phyloP scores from a whole-genome alignment of 73 alveolate species.

The Loxodes magnus region DNA sequence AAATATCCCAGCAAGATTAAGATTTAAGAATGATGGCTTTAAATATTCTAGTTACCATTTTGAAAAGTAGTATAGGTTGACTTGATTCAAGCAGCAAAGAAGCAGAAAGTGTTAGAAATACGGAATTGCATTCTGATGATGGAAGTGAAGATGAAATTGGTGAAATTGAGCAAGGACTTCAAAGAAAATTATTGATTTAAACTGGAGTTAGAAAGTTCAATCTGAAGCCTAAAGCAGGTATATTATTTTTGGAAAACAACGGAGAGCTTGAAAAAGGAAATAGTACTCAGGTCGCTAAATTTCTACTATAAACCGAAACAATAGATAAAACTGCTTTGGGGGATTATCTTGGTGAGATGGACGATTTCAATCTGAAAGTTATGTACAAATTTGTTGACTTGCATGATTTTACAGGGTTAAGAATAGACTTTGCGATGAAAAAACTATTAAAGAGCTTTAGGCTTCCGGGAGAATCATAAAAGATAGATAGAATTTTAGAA shows the following conservation, averaged over 20 bases:
- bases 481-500: constrained; percentile 94
- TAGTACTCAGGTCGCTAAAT: constrained; percentile 41
- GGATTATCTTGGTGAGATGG: constrained; percentile 83
- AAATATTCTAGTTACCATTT: constrained; percentile 29
- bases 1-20: constrained; percentile 37
- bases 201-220: constrained; percentile 79
- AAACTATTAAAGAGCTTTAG: constrained; percentile 73
- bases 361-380: constrained; percentile 67
- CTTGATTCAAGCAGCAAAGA: constrained; percentile 7
- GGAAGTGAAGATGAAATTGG: neutral
- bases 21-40: constrained; percentile 39
- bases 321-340: constrained; percentile 81
- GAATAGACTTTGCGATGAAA: constrained; percentile 78
- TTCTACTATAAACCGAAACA: constrained; percentile 56
- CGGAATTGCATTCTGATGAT: constrained; percentile 1
- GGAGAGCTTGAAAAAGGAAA: constrained; percentile 38
- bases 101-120: neutral
- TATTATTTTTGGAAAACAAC: constrained; percentile 42
- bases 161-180: constrained; percentile 17
- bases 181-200: constrained; percentile 32
- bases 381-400: constrained; percentile 68
- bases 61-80: constrained; percentile 5
- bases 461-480: constrained; percentile 98
- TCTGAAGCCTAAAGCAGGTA: constrained; percentile 69
- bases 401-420: constrained; percentile 61